A percentile compares a stretch with the other conserved stretches of the same genome.
Evolutionary conservation across 1,139 yeast species (phyloP).

Genomic region (Suhomyces yuchorum): DNA sequence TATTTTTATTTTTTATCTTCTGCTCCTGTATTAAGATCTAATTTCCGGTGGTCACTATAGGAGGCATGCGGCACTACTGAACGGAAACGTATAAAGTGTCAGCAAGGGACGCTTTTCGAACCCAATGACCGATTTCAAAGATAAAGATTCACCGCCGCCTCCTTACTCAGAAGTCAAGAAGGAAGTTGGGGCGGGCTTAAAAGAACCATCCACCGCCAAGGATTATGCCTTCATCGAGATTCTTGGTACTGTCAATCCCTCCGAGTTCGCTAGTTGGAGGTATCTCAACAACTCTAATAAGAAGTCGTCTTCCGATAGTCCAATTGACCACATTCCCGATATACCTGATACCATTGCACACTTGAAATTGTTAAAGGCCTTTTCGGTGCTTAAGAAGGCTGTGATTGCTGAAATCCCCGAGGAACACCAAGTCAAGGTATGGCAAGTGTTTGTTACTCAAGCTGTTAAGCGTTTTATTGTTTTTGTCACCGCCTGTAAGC

Average conservation of each 20-base stretch:
- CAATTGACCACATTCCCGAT: conserved; percentile 13
- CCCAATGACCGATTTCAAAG: neutral
- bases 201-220: neutral
- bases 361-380: conserved; percentile 34
- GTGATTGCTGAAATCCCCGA: conserved; percentile 12
- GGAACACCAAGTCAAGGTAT: conserved; percentile 20
- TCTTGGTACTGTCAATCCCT: conserved; percentile 3
- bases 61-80: neutral
- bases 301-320: neutral
- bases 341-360: conserved; percentile 26
- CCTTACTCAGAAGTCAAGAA: neutral
- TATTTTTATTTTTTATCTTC: neutral
- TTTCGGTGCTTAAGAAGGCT: conserved; percentile 25
- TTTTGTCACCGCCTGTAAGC: conserved; percentile 27
- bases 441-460: conserved; percentile 33
- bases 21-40: neutral
- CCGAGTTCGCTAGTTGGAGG: conserved; percentile 5
- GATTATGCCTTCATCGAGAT: conserved; percentile 4
- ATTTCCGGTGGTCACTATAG: neutral
- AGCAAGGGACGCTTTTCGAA: neutral
- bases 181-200: neutral
- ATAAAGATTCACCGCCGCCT: neutral
- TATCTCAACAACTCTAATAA: neutral
- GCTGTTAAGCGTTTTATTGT: conserved; percentile 34
- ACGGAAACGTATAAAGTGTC: neutral